phyloP scores from a whole-genome alignment of 768 basidiomycete genomes.

The Austroboletus eburneus region DNA sequence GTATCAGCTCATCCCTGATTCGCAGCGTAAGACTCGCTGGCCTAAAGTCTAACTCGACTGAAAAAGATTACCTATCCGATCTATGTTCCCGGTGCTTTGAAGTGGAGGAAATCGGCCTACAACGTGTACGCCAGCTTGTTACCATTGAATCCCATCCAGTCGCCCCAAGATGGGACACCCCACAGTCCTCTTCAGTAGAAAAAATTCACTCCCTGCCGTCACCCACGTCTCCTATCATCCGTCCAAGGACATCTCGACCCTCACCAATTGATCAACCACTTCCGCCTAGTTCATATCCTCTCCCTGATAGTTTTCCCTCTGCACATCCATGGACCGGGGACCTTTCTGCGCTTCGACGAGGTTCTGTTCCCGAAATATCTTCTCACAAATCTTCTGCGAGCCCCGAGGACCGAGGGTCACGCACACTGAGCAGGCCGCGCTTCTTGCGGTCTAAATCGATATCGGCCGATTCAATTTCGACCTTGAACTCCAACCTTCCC shows the following conservation, averaged over 20 bases:
- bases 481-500: conserved; percentile 12
- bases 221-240: conserved; percentile 18
- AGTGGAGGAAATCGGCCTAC: conserved; percentile 65
- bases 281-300: neutral
- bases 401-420: conserved; percentile 19
- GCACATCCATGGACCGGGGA: conserved; percentile 5
- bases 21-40: conserved; percentile 51
- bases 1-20: conserved; percentile 71
- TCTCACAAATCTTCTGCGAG: conserved; percentile 6
- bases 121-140: conserved; percentile 61
- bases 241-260: conserved; percentile 36
- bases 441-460: conserved; percentile 45
- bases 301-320: neutral
- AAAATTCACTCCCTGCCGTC: conserved; percentile 15
- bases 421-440: conserved; percentile 18
- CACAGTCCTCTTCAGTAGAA: conserved; percentile 1
- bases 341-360: conserved; percentile 19
- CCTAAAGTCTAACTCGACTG: conserved; percentile 29
- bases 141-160: conserved; percentile 10
- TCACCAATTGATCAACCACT: conserved; percentile 29
- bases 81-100: conserved; percentile 61
- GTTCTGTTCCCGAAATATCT: conserved; percentile 25
- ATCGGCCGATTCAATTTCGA: conserved; percentile 55
- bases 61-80: conserved; percentile 42
- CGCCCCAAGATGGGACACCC: conserved; percentile 15